phyloP scores from a whole-genome alignment of 257 asterid genomes.

The Voacanga thouarsii region DNA sequence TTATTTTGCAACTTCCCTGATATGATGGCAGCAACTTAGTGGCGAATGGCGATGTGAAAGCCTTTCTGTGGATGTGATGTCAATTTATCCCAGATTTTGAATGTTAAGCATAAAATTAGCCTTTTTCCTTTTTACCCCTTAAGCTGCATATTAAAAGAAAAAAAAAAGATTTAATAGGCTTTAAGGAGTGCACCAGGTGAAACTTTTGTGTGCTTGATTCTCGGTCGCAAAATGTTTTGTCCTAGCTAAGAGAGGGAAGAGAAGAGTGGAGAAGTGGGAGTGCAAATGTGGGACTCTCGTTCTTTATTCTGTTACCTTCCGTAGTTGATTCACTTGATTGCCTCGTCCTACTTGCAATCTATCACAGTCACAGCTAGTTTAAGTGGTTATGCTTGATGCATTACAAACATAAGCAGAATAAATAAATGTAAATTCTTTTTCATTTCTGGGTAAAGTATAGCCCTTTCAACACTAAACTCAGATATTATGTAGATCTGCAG shows the following conservation, averaged over 20 bases:
- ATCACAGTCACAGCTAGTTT: neutral
- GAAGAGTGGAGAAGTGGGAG: neutral
- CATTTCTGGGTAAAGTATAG: neutral
- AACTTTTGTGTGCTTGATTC: neutral
- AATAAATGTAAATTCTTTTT: neutral
- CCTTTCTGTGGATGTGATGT: neutral
- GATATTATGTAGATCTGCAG: neutral
- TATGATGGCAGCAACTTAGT: neutral
- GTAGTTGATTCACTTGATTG: neutral
- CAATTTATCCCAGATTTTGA: neutral
- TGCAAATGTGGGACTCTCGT: neutral
- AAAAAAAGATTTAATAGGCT: neutral
- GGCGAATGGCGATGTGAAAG: neutral
- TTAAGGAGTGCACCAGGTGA: neutral
- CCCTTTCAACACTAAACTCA: neutral
- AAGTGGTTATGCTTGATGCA: neutral
- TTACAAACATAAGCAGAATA: neutral
- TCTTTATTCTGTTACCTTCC: neutral
- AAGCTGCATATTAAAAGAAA: neutral
- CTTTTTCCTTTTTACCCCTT: neutral
- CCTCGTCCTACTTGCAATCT: neutral
- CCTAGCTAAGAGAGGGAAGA: neutral
- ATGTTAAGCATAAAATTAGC: neutral
- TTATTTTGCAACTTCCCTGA: neutral
- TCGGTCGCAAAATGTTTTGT: neutral